phyloP scores from a whole-genome alignment of 805 yeast genomes.

The Ogataea methylovora region DNA sequence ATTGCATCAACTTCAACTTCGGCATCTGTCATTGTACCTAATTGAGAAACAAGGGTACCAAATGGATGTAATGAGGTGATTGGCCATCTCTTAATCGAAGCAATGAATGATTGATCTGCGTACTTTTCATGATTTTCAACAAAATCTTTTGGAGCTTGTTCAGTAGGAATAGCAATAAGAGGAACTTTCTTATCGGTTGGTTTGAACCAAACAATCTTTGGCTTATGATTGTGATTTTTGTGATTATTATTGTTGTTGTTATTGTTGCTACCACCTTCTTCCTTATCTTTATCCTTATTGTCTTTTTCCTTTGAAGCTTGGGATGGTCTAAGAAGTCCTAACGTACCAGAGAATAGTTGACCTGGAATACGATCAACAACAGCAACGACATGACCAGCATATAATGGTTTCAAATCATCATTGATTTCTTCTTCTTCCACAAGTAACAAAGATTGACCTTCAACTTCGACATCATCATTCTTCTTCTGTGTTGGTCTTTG shows the following conservation, averaged over 20 bases:
- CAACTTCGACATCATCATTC: slow-evolving; percentile 97
- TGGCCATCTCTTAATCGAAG: slow-evolving; percentile 98
- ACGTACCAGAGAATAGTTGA: slow-evolving; percentile 88
- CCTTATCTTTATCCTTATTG: slow-evolving; percentile 27
- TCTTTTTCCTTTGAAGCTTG: slow-evolving; percentile 79
- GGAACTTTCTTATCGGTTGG: slow-evolving; percentile 98
- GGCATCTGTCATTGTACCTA: slow-evolving; percentile 75
- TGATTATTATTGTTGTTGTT: slow-evolving; percentile 6
- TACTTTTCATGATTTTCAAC: slow-evolving; percentile 86
- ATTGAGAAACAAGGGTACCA: slow-evolving; percentile 82
- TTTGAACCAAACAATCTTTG: slow-evolving; percentile 98
- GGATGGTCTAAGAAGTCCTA: slow-evolving; percentile 91
- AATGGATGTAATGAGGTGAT: slow-evolving; percentile 97
- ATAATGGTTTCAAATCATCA: slow-evolving; percentile 87
- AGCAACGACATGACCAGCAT: slow-evolving; percentile 98
- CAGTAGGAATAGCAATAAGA: slow-evolving; percentile 95
- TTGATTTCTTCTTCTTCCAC: slow-evolving; percentile 95
- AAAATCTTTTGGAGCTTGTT: slow-evolving; percentile 94
- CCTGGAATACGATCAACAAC: slow-evolving; percentile 97
- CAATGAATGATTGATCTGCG: slow-evolving; percentile 77
- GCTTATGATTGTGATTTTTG: slow-evolving; percentile 33
- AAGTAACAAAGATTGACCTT: slow-evolving; percentile 86
- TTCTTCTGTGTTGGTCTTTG: slow-evolving; percentile 97
- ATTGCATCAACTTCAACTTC: slow-evolving; percentile 82
- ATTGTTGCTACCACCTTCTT: slow-evolving; percentile 27